These are phyloP conservation scores for Sphaerosporella brunnea DNA, from an alignment of 495 filamentous ascomycete genomes.

Conservation along the genomic window DNA sequence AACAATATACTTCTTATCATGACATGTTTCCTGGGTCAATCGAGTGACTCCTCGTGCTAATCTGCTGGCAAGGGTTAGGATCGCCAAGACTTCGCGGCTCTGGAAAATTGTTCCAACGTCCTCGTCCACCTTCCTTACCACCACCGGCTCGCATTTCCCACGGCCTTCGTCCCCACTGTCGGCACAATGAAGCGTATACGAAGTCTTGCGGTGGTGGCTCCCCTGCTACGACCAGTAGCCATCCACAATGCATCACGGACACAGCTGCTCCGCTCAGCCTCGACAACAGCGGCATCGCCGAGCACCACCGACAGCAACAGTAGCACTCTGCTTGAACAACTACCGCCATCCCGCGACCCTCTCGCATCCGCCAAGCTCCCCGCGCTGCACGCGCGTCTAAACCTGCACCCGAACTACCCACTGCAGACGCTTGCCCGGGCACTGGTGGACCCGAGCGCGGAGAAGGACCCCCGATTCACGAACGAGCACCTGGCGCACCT, in stretches of 20 bases:
- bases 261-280: neutral
- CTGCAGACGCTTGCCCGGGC: conserved; percentile 70
- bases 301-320: neutral
- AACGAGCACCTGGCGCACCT: conserved; percentile 66
- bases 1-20: too few relatives aligned
- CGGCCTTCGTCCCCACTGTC: too few relatives aligned
- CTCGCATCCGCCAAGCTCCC: conserved; percentile 71
- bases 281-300: neutral
- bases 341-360: conserved; percentile 53
- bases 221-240: neutral
- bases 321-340: conserved; percentile 18
- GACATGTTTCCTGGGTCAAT: too few relatives aligned
- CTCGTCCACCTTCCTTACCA: neutral
- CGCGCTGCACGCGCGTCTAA: conserved; percentile 80
- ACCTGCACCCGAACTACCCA: conserved; percentile 57
- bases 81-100: neutral
- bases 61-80: too few relatives aligned
- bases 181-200: neutral
- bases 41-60: too few relatives aligned
- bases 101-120: neutral
- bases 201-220: neutral
- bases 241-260: neutral
- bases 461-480: conserved; percentile 56
- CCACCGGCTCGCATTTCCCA: neutral
- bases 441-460: conserved; percentile 69